Base-by-base conservation (phyloP, 345 rosid genomes). In the Eucalyptus curtisii region DNA sequence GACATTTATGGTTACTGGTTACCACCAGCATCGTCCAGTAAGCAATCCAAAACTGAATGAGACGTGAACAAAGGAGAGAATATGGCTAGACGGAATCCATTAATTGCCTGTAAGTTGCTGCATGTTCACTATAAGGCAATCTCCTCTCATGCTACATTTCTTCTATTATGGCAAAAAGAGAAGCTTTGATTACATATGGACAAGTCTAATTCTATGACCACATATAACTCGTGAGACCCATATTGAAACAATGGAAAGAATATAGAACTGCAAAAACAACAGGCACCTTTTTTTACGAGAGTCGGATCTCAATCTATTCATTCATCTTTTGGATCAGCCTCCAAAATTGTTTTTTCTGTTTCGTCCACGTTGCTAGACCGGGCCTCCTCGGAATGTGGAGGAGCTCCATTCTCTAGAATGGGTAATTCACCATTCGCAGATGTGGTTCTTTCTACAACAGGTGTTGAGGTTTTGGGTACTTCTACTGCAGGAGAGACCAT, bases 401-500 rank as follows among this genome's bases (percentile, higher is more conserved):
- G 88, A 59, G 92, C 93, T 88, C 96, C 97, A 55, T 95, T 95
- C 88, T 96, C 96, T 7, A 49, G 88, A 5, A 52, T 90, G 2
- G 91, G 90, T 15, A 80, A 7, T 24, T 91, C 90, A 50, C 94
- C 94, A n/a, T 95, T 93, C 88, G 92, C 98, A 10, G 93, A 84
- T 87, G 79, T 45, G 15, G 85, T 88, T 57, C 87, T 93, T 89
- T 89, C 96, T 52, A 91, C 94, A 25, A 88, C 91, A 17, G 86
- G 87, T 80, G 57, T 89, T 17, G 89, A 88, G n/a, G 93, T 90
- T 94, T 91, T 95, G 7, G 94, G 93, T 53, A 92, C 93, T 64
- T 92, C 95, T 92, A 91, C 95, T 37, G 93, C 52, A 4, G 96
- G 88, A 45, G 99, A 91, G 66, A 94, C 90, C 15, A 93, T 87